Evolutionary conservation across 23 red algal genomes (phyloP).

Genomic region (Gracilaria vermiculophylla): DNA sequence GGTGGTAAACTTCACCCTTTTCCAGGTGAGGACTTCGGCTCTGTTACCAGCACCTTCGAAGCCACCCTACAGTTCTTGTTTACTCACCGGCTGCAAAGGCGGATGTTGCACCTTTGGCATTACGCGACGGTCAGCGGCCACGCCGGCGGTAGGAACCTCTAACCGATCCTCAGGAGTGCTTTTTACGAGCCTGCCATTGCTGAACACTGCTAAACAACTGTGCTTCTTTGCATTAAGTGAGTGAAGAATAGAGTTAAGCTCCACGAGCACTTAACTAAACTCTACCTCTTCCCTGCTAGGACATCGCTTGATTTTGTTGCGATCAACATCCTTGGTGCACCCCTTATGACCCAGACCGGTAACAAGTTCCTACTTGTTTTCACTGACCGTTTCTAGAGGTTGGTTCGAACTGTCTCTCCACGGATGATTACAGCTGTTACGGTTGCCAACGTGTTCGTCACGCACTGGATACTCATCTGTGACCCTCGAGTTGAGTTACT

Average conservation of each 20-base stretch:
- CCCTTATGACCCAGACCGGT: neutral
- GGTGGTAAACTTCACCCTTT: too few species aligned
- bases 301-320: neutral
- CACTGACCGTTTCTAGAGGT: neutral
- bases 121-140: too few species aligned
- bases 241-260: neutral
- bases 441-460: neutral
- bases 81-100: too few species aligned
- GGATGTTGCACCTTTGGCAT: too few species aligned
- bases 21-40: too few species aligned
- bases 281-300: too few species aligned
- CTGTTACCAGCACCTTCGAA: too few species aligned
- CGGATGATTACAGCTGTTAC: neutral
- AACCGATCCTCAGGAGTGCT: too few species aligned
- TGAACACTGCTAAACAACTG: too few species aligned
- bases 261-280: neutral
- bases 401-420: constrained; percentile 3
- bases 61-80: too few species aligned
- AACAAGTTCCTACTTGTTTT: neutral
- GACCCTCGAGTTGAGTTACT: neutral
- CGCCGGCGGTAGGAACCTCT: too few species aligned
- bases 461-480: neutral
- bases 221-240: neutral
- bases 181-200: too few species aligned
- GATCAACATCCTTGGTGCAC: neutral